Evolutionary conservation across 2,329 filamentous ascomycete genomes (phyloP).

Genomic region (Sporothrix brunneoviolacea): DNA sequence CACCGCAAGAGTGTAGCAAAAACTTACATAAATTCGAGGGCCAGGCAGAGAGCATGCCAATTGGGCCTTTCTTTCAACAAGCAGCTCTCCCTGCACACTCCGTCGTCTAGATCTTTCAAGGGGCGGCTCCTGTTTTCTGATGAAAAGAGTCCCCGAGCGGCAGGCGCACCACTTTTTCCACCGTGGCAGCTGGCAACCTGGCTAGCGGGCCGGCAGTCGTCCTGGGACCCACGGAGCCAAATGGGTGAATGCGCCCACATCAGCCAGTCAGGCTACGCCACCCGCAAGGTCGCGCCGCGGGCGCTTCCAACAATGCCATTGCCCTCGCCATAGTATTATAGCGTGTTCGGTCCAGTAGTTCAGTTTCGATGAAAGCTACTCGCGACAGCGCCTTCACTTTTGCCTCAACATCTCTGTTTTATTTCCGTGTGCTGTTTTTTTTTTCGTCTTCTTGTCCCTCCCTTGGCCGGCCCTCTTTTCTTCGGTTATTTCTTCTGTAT

Average conservation of each 20-base stretch:
- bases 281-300: background rate
- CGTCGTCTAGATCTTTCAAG: background rate
- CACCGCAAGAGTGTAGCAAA: too few species aligned
- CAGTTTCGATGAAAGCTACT: background rate
- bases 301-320: background rate
- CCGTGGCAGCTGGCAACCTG: slow-evolving; percentile 2
- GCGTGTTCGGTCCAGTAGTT: background rate
- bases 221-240: background rate
- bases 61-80: background rate
- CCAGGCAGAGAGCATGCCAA: background rate
- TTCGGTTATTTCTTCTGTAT: background rate
- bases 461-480: background rate
- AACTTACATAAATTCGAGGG: background rate
- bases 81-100: too few species aligned
- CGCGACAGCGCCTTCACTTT: slow-evolving; percentile 4
- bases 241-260: too few species aligned
- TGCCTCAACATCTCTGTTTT: background rate
- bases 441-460: background rate
- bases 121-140: background rate
- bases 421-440: background rate
- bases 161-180: slow-evolving; percentile 2
- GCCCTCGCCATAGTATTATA: background rate
- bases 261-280: background rate
- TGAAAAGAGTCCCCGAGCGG: background rate
- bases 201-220: background rate